Percentiles rank a stretch among this genome's conserved stretches.
Evolutionary conservation across 345 rosid species (phyloP).

Genomic region (Acer saccharum): DNA sequence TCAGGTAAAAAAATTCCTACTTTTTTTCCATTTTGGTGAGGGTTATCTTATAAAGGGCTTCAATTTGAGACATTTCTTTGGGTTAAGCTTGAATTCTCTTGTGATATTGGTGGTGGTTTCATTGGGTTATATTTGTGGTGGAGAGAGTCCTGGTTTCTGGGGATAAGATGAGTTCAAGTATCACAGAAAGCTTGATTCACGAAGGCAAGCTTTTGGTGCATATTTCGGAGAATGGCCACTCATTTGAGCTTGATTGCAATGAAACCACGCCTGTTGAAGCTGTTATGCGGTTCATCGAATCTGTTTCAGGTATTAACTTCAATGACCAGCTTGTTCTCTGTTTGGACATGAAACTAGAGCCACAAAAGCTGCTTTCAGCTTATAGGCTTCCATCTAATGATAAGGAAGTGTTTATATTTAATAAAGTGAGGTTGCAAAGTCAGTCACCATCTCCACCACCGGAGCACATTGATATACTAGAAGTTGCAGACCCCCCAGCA

Average conservation of each 20-base stretch:
- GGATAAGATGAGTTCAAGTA: conserved; percentile 73
- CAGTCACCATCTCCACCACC: conserved; percentile 63
- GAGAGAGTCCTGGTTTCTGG: conserved; percentile 27
- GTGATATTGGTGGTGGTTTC: conserved; percentile 3
- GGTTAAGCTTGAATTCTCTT: neutral
- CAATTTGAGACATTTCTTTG: conserved; percentile 32
- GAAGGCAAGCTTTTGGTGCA: conserved; percentile 78
- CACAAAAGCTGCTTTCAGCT: conserved; percentile 69
- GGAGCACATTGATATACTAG: conserved; percentile 58
- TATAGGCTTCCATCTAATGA: conserved; percentile 76
- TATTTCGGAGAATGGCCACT: conserved; percentile 87
- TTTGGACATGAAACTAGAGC: conserved; percentile 77
- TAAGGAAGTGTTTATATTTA: conserved; percentile 75
- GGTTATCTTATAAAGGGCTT: conserved; percentile 14
- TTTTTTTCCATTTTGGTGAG: conserved; percentile 7
- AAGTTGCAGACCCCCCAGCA: conserved; percentile 55
- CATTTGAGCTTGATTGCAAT: conserved; percentile 68
- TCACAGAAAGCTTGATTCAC: conserved; percentile 47
- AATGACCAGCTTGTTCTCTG: conserved; percentile 89
- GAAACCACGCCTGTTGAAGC: conserved; percentile 68
- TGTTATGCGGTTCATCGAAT: conserved; percentile 70
- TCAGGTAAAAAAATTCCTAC: neutral
- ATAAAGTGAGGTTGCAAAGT: conserved; percentile 70
- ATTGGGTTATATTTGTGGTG: conserved; percentile 30
- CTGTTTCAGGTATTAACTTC: conserved; percentile 54